Conservation (phyloP, 768 basidiomycete genomes). For the Lyophyllum atratum region DNA sequence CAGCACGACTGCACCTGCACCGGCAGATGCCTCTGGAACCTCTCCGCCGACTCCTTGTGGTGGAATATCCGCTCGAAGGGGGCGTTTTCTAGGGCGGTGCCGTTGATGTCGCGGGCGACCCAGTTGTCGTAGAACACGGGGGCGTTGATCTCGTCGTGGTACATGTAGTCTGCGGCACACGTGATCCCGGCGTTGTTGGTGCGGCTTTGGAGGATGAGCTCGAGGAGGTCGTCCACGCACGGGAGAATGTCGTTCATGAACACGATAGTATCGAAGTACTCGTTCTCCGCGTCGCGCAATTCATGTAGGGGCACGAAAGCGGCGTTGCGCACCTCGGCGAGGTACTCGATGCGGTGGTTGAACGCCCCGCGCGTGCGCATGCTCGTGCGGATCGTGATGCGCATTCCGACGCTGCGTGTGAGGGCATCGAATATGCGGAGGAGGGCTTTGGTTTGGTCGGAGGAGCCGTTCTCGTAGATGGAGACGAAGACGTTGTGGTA, state of each 20-base stretch:
- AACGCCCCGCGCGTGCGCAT: slow-evolving; percentile 93
- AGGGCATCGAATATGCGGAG: slow-evolving; percentile 94
- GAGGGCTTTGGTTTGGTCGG: slow-evolving; percentile 97
- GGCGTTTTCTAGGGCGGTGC: slow-evolving; percentile 96
- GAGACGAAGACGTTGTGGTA: slow-evolving; percentile 98
- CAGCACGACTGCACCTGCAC: slow-evolving; percentile 97
- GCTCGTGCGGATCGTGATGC: slow-evolving; percentile 91
- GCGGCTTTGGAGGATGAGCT: slow-evolving; percentile 95
- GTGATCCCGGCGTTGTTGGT: slow-evolving; percentile 97
- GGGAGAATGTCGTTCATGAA: slow-evolving; percentile 99
- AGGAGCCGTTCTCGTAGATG: slow-evolving; percentile 99
- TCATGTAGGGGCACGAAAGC: slow-evolving; percentile 96
- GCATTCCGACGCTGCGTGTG: slow-evolving; percentile 85
- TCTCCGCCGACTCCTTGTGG: slow-evolving; percentile 67
- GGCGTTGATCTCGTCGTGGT: slow-evolving; percentile 89
- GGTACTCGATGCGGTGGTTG: slow-evolving; percentile 99
- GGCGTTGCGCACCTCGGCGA: slow-evolving; percentile 99
- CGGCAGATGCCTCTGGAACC: slow-evolving; percentile 92
- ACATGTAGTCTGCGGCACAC: slow-evolving; percentile 99
- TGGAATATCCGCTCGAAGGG: slow-evolving; percentile 96
- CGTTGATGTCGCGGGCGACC: slow-evolving; percentile 99
- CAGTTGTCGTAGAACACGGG: slow-evolving; percentile 99
- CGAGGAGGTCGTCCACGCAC: slow-evolving; percentile 95
- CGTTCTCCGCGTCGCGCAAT: slow-evolving; percentile 86
- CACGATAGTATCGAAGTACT: slow-evolving; percentile 94